Percentiles rank a stretch among this genome's conserved stretches.
Conservation (phyloP, 768 basidiomycete species). For the Aureoboletus auriporus region DNA sequence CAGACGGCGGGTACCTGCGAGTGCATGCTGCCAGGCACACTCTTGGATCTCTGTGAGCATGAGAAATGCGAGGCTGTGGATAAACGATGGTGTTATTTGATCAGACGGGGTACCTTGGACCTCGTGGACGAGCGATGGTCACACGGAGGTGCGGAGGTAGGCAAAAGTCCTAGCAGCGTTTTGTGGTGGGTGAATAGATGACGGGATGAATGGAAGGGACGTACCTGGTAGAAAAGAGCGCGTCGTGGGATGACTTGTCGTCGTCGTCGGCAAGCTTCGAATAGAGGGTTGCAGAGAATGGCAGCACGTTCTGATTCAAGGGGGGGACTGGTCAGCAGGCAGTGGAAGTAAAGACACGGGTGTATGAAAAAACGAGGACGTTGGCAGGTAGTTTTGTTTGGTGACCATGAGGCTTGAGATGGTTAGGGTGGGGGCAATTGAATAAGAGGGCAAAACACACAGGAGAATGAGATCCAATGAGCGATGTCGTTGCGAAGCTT, state of each 20-base stretch:
- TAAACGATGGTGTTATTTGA: conserved; percentile 55
- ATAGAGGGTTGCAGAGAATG: conserved; percentile 84
- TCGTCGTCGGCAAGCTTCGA: conserved; percentile 66
- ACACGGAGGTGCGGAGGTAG: conserved; percentile 49
- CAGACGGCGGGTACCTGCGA: conserved; percentile 51
- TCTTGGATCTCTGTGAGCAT: too few relatives aligned
- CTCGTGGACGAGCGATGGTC: conserved; percentile 52
- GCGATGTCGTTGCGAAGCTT: conserved; percentile 78
- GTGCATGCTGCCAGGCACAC: too few relatives aligned
- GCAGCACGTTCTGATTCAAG: conserved; percentile 83
- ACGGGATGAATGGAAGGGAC: conserved; percentile 3
- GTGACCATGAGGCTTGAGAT: conserved; percentile 56
- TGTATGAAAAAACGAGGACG: conserved; percentile 72
- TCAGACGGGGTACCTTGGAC: conserved; percentile 62
- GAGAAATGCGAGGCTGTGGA: conserved; percentile 61
- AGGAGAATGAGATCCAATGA: conserved; percentile 62
- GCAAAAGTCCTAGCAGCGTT: conserved; percentile 68
- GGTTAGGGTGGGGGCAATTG: conserved; percentile 65
- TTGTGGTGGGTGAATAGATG: conserved; percentile 34
- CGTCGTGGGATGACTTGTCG: conserved; percentile 67
- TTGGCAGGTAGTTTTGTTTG: conserved; percentile 81
- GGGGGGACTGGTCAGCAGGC: conserved; percentile 63
- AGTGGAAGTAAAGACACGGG: conserved; percentile 57
- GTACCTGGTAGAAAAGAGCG: conserved; percentile 66
- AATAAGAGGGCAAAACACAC: conserved; percentile 44